Percentiles rank a stretch among this genome's conserved stretches.
Evolutionary conservation across 2,329 filamentous ascomycete genomes (phyloP).

Genomic region (Colletotrichum tanaceti): DNA sequence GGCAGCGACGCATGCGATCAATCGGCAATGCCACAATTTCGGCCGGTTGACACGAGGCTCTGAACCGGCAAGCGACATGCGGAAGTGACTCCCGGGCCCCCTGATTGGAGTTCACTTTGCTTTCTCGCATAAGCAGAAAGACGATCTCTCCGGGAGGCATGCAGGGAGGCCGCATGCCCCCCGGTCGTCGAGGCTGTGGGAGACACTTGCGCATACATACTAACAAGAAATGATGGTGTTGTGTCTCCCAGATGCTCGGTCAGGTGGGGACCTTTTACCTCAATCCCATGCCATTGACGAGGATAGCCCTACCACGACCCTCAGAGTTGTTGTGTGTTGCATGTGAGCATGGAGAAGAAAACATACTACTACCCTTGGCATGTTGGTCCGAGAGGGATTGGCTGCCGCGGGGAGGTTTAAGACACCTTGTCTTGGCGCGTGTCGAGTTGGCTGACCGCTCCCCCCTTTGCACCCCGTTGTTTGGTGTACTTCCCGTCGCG

Average conservation of each 20-base stretch:
- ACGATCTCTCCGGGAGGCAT: conserved; percentile 38
- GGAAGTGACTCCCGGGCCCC: conserved; percentile 18
- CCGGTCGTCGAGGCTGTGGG: conserved; percentile 29
- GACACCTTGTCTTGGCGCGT: conserved; percentile 35
- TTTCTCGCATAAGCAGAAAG: conserved; percentile 35
- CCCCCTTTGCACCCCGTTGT: conserved; percentile 24
- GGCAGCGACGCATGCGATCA: conserved; percentile 40
- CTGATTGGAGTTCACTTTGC: conserved; percentile 34
- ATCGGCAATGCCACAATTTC: conserved; percentile 37
- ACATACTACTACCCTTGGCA: conserved; percentile 16
- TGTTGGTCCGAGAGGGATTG: conserved; percentile 37
- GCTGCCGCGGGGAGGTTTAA: conserved; percentile 30
- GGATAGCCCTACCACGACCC: conserved; percentile 36
- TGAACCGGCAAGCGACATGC: conserved; percentile 26
- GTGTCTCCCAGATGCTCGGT: conserved; percentile 38
- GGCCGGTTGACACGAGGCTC: conserved; percentile 40
- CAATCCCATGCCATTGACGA: conserved; percentile 29
- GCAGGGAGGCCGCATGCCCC: conserved; percentile 29
- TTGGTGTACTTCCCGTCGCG: conserved; percentile 17
- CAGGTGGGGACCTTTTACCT: conserved; percentile 30
- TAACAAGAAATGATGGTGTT: conserved; percentile 36
- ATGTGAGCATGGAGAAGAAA: conserved; percentile 31
- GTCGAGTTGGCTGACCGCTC: conserved; percentile 36
- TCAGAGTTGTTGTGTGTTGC: conserved; percentile 29
- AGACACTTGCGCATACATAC: conserved; percentile 35